These are phyloP conservation scores for Malus hybrid DNA, from an alignment of 331 rosid species.

Conservation along the genomic window DNA sequence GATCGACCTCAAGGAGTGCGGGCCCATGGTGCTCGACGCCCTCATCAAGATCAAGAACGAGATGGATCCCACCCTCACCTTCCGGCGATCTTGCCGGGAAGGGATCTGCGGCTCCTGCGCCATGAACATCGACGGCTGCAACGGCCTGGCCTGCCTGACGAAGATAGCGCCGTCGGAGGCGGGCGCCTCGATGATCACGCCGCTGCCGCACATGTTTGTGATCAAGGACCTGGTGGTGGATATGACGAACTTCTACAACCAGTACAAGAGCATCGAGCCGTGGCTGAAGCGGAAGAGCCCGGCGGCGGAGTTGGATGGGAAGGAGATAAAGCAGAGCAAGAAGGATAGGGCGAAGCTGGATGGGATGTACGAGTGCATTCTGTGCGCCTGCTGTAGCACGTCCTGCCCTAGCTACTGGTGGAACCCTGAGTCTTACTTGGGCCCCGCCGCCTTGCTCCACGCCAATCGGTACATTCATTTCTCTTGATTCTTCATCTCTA, in stretches of 20 bases:
- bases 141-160: slow-evolving; percentile 81
- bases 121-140: slow-evolving; percentile 95
- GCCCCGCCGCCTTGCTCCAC: slow-evolving; percentile 90
- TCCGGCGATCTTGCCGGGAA: slow-evolving; percentile 83
- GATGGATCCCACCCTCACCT: slow-evolving; percentile 64
- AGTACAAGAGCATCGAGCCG: slow-evolving; percentile 97
- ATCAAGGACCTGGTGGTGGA: slow-evolving; percentile 89
- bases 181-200: slow-evolving; percentile 40
- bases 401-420: slow-evolving; percentile 99
- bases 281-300: slow-evolving; percentile 92
- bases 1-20: slow-evolving; percentile 87
- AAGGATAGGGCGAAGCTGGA: slow-evolving; percentile 78
- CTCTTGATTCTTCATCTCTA: neutral
- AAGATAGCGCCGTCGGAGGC: slow-evolving; percentile 40
- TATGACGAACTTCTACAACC: slow-evolving; percentile 89
- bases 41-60: slow-evolving; percentile 92
- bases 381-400: slow-evolving; percentile 94
- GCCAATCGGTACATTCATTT: slow-evolving; percentile 67
- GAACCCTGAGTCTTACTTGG: slow-evolving; percentile 91
- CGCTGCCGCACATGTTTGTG: slow-evolving; percentile 90
- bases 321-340: slow-evolving; percentile 83
- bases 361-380: slow-evolving; percentile 95
- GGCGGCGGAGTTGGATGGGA: slow-evolving; percentile 31
- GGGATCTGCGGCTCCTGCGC: slow-evolving; percentile 98
- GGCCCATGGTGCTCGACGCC: slow-evolving; percentile 96